phyloP scores from a whole-genome alignment of 1,284 basidiomycete species.

The Pterula multifida region DNA sequence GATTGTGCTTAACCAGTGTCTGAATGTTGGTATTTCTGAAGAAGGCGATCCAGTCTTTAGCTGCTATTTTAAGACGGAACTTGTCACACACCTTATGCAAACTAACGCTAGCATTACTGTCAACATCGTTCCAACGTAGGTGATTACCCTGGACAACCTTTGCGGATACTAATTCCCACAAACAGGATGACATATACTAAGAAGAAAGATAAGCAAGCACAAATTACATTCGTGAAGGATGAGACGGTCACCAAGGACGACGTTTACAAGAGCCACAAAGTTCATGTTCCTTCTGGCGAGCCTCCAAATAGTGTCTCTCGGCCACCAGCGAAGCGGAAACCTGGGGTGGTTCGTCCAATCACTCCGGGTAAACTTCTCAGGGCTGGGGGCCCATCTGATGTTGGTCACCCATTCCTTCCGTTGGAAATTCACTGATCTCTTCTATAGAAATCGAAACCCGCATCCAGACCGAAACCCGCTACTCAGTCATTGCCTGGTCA shows the following conservation, averaged over 20 bases:
- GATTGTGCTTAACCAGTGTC: conserved; percentile 25
- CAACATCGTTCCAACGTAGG: conserved; percentile 67
- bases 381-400: conserved; percentile 58
- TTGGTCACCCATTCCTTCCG: neutral
- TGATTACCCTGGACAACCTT: conserved; percentile 8
- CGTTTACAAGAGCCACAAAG: conserved; percentile 87
- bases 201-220: conserved; percentile 93
- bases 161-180: conserved; percentile 2
- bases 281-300: conserved; percentile 85
- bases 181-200: conserved; percentile 81
- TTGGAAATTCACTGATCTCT: conserved; percentile 5
- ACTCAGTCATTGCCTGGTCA: conserved; percentile 48
- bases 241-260: conserved; percentile 78
- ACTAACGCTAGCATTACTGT: conserved; percentile 74
- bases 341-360: conserved; percentile 73
- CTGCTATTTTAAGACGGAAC: conserved; percentile 94
- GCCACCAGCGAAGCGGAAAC: conserved; percentile 80
- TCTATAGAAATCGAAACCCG: conserved; percentile 32
- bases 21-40: conserved; percentile 71
- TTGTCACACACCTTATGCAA: conserved; percentile 74
- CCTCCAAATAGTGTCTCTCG: conserved; percentile 70
- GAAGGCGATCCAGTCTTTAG: conserved; percentile 94
- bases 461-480: conserved; percentile 42
- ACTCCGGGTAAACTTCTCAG: conserved; percentile 75
- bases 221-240: conserved; percentile 86